A percentile compares a stretch with the other conserved stretches of the same genome.
These are phyloP conservation scores for Nemania diffusa DNA, from an alignment of 2,329 filamentous ascomycete species.

Conservation along the genomic window DNA sequence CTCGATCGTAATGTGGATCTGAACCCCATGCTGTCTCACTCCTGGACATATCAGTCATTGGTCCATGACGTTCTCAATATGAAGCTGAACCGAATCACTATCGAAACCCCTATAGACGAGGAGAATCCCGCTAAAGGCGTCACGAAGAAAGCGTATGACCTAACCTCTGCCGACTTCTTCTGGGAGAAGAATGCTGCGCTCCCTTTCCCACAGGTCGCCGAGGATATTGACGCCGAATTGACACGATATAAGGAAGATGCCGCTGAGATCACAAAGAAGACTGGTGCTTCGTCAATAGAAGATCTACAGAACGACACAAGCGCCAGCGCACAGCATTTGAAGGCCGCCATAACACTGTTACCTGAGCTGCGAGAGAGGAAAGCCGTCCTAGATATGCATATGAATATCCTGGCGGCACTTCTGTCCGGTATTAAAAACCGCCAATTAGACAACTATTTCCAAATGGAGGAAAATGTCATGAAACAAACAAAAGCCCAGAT, in stretches of 20 bases:
- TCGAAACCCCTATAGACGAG: slow-evolving; percentile 85
- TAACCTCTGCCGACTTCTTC: slow-evolving; percentile 92
- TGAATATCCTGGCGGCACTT: slow-evolving; percentile 91
- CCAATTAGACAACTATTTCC: slow-evolving; percentile 95
- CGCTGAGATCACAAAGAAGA: slow-evolving; percentile 93
- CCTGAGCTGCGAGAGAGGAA: slow-evolving; percentile 94
- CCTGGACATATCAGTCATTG: slow-evolving; percentile 81
- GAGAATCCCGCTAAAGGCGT: slow-evolving; percentile 76
- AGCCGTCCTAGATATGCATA: slow-evolving; percentile 95
- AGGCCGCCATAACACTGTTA: slow-evolving; percentile 91
- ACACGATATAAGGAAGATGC: slow-evolving; percentile 96
- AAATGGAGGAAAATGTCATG: slow-evolving; percentile 90
- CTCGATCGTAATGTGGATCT: slow-evolving; percentile 96
- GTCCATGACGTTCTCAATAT: slow-evolving; percentile 78
- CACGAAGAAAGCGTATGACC: slow-evolving; percentile 90
- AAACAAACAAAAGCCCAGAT: slow-evolving; percentile 93
- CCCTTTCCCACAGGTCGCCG: slow-evolving; percentile 94
- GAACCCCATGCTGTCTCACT: slow-evolving; percentile 98
- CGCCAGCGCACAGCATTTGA: slow-evolving; percentile 91
- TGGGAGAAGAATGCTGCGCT: slow-evolving; percentile 92
- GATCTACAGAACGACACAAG: slow-evolving; percentile 90
- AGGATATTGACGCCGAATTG: slow-evolving; percentile 93
- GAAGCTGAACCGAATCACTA: slow-evolving; percentile 92
- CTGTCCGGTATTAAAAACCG: slow-evolving; percentile 88
- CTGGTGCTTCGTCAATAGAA: slow-evolving; percentile 90